A percentile compares a stretch with the other conserved stretches of the same genome.
Conservation (phyloP, 2,329 filamentous ascomycete species). For the Diaporthe vexans region DNA sequence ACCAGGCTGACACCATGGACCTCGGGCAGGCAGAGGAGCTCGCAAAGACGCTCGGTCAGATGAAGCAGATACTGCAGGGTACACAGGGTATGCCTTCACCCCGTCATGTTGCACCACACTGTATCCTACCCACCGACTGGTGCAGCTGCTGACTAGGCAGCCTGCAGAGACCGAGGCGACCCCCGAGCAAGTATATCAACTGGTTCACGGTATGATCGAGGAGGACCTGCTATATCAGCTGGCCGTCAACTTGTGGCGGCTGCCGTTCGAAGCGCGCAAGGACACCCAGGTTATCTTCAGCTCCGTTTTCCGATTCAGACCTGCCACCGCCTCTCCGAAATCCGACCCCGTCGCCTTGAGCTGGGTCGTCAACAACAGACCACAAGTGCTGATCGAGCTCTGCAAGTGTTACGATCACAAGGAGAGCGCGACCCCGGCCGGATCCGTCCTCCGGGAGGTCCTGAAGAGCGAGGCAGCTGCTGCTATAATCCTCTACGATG, state of each 20-base stretch:
- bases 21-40: constrained; percentile 84
- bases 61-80: constrained; percentile 94
- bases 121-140: neutral
- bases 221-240: constrained; percentile 91
- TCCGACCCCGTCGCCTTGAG: constrained; percentile 87
- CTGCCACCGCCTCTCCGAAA: constrained; percentile 74
- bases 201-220: constrained; percentile 87
- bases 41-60: constrained; percentile 85
- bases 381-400: constrained; percentile 88
- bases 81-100: constrained; percentile 77
- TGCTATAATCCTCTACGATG: constrained; percentile 92
- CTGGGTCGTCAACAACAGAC: constrained; percentile 88
- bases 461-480: constrained; percentile 91
- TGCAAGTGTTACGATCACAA: constrained; percentile 92
- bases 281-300: constrained; percentile 97
- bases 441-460: constrained; percentile 89
- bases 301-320: constrained; percentile 91
- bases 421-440: constrained; percentile 92
- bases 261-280: constrained; percentile 97
- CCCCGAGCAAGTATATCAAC: constrained; percentile 88
- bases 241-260: constrained; percentile 83
- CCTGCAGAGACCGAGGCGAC: constrained; percentile 83
- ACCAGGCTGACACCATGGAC: constrained; percentile 26
- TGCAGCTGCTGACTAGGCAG: constrained; percentile 26
- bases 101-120: neutral